Evolutionary conservation across 805 yeast species (phyloP).

Genomic region (Maudiozyma turicensis): DNA sequence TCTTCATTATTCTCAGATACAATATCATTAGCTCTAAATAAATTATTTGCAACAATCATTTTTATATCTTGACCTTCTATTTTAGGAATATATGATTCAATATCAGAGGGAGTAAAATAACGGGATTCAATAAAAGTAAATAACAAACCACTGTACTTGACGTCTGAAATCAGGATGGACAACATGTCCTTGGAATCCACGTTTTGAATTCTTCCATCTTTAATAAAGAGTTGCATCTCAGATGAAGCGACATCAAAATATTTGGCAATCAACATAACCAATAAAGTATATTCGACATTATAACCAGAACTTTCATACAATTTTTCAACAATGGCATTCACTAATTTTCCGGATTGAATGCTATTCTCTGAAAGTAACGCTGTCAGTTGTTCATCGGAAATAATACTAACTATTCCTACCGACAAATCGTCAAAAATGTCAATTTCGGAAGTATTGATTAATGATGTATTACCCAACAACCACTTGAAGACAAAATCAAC

Average conservation of each 20-base stretch:
- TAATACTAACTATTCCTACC: not conserved
- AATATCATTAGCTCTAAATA: constrained; percentile 4
- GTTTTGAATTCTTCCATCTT: constrained; percentile 5
- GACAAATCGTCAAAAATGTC: not conserved
- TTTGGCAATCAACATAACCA: not conserved
- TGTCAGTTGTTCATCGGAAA: not conserved
- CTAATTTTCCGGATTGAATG: not conserved
- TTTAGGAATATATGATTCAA: constrained; percentile 5
- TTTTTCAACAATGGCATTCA: not conserved
- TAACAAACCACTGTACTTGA: constrained; percentile 4
- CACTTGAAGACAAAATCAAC: not conserved
- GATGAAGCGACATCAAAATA: not conserved
- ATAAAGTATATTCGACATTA: not conserved
- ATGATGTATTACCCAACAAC: not conserved
- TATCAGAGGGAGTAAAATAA: constrained; percentile 3
- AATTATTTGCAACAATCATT: constrained; percentile 24
- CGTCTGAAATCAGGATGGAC: constrained; percentile 1
- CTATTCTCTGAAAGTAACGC: not conserved
- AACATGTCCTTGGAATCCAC: constrained; percentile 6
- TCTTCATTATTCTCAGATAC: constrained; percentile 5
- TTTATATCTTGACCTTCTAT: constrained; percentile 12
- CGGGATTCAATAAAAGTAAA: constrained; percentile 9
- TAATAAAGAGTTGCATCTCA: constrained; percentile 5
- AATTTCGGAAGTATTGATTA: not conserved
- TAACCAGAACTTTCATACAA: not conserved